phyloP scores from a whole-genome alignment of 1,139 yeast species.

The Yamadazyma pseudoaaseri region DNA sequence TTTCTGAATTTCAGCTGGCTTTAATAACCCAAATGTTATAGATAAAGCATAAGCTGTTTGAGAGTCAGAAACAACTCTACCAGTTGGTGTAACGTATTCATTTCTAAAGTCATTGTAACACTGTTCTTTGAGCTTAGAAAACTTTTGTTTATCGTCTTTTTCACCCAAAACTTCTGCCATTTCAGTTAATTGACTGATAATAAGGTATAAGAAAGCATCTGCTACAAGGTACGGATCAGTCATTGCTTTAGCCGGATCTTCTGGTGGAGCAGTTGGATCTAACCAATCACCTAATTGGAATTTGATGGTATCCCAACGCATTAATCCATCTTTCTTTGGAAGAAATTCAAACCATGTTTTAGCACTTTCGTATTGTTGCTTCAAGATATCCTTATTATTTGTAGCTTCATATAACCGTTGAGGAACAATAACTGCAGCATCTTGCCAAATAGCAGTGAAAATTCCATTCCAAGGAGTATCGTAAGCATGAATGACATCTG shows the following conservation, averaged over 20 bases:
- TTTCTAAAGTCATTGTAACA: constrained; percentile 11
- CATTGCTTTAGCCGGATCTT: constrained; percentile 16
- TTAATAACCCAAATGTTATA: constrained; percentile 13
- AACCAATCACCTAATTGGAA: constrained; percentile 21
- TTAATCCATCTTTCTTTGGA: constrained; percentile 2
- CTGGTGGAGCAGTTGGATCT: constrained; percentile 22
- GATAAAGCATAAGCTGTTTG: constrained; percentile 18
- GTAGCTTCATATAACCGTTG: constrained; percentile 14
- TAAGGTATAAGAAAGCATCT: constrained; percentile 11
- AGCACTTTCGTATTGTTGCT: constrained; percentile 16
- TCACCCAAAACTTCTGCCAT: constrained; percentile 7
- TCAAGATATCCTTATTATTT: constrained; percentile 14
- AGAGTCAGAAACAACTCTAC: constrained; percentile 16
- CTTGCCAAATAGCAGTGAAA: constrained; percentile 19
- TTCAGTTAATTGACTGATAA: constrained; percentile 10
- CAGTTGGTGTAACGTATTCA: constrained; percentile 14
- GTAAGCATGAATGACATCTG: constrained; percentile 11
- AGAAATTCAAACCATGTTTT: constrained; percentile 12
- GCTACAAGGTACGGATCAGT: constrained; percentile 20
- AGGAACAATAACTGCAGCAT: constrained; percentile 19
- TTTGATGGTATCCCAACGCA: constrained; percentile 5
- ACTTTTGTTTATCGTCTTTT: background rate
- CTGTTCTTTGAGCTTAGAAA: constrained; percentile 1
- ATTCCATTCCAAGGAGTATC: constrained; percentile 10
- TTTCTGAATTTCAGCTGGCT: constrained; percentile 5